phyloP scores from a whole-genome alignment of 2,329 filamentous ascomycete species.

The Colletotrichum sp. region DNA sequence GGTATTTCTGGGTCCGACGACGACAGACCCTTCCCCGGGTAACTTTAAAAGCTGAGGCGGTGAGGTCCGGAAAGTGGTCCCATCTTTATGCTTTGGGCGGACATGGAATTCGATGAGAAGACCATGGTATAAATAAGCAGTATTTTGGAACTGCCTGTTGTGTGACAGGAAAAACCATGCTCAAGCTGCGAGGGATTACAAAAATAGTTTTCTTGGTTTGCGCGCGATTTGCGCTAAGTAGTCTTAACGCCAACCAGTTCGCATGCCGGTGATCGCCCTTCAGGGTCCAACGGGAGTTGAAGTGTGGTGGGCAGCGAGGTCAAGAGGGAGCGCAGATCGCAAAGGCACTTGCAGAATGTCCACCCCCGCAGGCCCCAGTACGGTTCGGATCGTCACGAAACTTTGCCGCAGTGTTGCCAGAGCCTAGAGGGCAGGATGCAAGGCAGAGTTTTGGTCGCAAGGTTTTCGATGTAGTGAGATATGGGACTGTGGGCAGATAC shows the following conservation, averaged over 20 bases:
- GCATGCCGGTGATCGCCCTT: slow-evolving; percentile 9
- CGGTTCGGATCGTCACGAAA: slow-evolving; percentile 6
- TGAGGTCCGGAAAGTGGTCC: background rate
- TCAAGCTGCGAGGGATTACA: background rate
- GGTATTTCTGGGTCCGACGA: background rate
- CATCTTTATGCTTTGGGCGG: background rate
- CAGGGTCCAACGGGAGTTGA: slow-evolving; percentile 9
- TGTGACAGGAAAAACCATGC: background rate
- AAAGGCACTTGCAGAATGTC: slow-evolving; percentile 12
- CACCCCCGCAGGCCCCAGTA: slow-evolving; percentile 9
- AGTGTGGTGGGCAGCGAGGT: background rate
- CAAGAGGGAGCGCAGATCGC: slow-evolving; percentile 11
- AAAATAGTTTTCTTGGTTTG: background rate
- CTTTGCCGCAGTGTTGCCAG: slow-evolving; percentile 10
- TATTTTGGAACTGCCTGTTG: background rate
- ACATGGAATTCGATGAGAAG: background rate
- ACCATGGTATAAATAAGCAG: background rate
- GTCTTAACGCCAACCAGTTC: background rate
- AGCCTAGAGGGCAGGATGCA: background rate
- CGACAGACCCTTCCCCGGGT: background rate
- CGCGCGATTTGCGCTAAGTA: background rate
- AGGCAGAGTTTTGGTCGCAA: background rate
- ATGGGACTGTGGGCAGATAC: background rate
- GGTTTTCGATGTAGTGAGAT: background rate
- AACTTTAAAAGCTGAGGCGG: background rate